phyloP scores from a whole-genome alignment of 768 basidiomycete species.

The Phylloporus sp. region DNA sequence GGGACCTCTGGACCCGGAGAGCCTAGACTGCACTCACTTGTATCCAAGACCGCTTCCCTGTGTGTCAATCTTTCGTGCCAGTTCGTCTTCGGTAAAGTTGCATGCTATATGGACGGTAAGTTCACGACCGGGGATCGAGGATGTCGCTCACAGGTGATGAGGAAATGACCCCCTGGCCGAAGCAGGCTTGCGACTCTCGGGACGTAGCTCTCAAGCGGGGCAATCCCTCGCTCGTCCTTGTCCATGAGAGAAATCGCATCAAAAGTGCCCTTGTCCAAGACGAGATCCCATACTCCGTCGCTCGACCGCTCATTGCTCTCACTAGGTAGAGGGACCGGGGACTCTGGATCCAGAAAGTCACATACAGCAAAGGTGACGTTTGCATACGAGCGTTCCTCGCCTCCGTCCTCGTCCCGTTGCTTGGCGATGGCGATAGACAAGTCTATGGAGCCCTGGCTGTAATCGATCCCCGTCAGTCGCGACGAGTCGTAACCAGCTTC shows the following conservation, averaged over 20 bases:
- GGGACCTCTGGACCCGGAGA: background rate
- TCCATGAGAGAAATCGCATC: slow-evolving; percentile 76
- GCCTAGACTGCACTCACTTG: slow-evolving; percentile 44
- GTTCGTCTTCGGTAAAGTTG: slow-evolving; percentile 79
- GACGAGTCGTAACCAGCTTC: slow-evolving; percentile 58
- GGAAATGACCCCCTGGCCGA: slow-evolving; percentile 61
- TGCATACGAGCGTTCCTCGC: background rate
- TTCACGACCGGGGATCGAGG: background rate
- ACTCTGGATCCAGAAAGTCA: slow-evolving; percentile 60
- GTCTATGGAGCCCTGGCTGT: slow-evolving; percentile 65
- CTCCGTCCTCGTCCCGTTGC: slow-evolving; percentile 26
- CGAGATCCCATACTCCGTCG: slow-evolving; percentile 55
- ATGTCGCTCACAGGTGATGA: slow-evolving; percentile 70
- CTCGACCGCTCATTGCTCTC: background rate
- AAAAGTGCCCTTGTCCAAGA: slow-evolving; percentile 86
- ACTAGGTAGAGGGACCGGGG: slow-evolving; percentile 28
- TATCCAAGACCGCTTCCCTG: slow-evolving; percentile 49
- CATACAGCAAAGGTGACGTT: slow-evolving; percentile 50
- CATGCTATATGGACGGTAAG: slow-evolving; percentile 45
- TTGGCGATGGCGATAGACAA: slow-evolving; percentile 56
- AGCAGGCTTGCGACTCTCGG: slow-evolving; percentile 49
- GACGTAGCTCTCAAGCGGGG: slow-evolving; percentile 59
- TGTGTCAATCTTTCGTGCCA: slow-evolving; percentile 49
- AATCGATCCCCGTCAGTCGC: slow-evolving; percentile 65
- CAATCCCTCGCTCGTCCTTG: slow-evolving; percentile 48